phyloP scores from a whole-genome alignment of 1,284 basidiomycete species.

The Malassezia sp. region DNA sequence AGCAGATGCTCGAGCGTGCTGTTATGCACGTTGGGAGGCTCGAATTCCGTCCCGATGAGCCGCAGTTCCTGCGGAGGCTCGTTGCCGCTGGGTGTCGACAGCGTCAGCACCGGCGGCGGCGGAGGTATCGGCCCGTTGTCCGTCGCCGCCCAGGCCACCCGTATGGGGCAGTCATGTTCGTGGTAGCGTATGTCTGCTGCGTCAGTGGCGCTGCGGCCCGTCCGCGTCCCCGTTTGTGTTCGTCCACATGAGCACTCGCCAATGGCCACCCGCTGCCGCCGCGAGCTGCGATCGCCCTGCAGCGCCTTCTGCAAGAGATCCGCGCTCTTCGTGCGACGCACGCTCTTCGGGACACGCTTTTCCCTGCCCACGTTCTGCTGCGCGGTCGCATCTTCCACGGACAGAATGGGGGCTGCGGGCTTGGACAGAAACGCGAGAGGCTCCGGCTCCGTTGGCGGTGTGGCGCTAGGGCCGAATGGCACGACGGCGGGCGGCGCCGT shows the following conservation, averaged over 20 bases:
- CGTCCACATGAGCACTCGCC: slow-evolving; percentile 8
- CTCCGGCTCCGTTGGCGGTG: slow-evolving; percentile 4
- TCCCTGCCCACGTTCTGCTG: neutral
- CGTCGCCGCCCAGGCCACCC: slow-evolving; percentile 5
- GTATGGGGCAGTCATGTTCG: slow-evolving; percentile 9
- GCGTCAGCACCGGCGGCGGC: slow-evolving; percentile 11
- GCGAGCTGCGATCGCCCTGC: neutral
- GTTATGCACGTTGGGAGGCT: neutral
- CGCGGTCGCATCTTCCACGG: slow-evolving; percentile 8
- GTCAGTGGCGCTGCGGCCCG: neutral
- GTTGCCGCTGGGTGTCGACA: slow-evolving; percentile 12
- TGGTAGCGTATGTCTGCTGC: slow-evolving; percentile 4
- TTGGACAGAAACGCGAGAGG: slow-evolving; percentile 2
- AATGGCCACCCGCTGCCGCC: neutral
- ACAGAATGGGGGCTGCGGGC: slow-evolving; percentile 12
- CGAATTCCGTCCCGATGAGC: slow-evolving; percentile 4
- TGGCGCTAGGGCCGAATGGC: neutral
- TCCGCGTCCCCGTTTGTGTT: neutral
- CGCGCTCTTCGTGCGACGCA: slow-evolving; percentile 15
- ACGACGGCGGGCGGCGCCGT: neutral
- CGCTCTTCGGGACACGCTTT: neutral
- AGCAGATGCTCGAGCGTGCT: neutral
- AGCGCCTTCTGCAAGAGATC: slow-evolving; percentile 14
- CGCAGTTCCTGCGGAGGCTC: slow-evolving; percentile 6
- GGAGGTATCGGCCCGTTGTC: slow-evolving; percentile 2